Evolutionary conservation across 139 green algal genomes (phyloP).

Genomic region (Ostreobium quekettii): DNA sequence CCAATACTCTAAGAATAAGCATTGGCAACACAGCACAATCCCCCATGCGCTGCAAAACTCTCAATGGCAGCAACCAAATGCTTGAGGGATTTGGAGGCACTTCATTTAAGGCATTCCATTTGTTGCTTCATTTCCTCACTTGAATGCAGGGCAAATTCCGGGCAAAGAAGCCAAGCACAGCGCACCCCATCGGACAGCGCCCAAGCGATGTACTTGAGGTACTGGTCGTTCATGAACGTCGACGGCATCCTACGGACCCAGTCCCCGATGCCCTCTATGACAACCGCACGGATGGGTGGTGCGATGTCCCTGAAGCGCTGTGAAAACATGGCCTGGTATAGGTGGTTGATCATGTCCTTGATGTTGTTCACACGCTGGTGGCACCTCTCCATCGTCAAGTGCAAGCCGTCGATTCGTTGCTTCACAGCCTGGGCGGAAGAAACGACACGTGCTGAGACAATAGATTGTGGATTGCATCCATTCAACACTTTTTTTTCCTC

Average conservation of each 20-base stretch:
- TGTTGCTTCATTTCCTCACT: background rate
- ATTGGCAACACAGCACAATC: background rate
- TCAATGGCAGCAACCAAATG: background rate
- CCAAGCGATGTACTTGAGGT: constrained; percentile 98
- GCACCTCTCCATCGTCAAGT: constrained; percentile 34
- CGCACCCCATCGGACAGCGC: constrained; percentile 72
- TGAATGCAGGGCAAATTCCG: background rate
- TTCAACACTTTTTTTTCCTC: no score
- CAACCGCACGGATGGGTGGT: constrained; percentile 53
- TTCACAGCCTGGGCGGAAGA: background rate
- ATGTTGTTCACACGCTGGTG: constrained; percentile 40
- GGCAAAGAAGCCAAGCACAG: background rate
- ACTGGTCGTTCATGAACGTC: constrained; percentile 70
- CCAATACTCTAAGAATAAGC: background rate
- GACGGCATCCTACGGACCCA: constrained; percentile 69
- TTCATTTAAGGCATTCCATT: background rate
- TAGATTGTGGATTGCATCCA: no score
- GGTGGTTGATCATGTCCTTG: constrained; percentile 30
- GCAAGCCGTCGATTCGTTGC: constrained; percentile 31
- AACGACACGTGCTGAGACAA: no score
- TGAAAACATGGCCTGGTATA: constrained; percentile 52
- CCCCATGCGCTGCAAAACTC: background rate
- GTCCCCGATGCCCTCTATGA: constrained; percentile 67
- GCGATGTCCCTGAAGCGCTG: constrained; percentile 46
- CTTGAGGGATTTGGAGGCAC: background rate